phyloP scores from a whole-genome alignment of 331 rosid species.

The Dryas integrifolia region DNA sequence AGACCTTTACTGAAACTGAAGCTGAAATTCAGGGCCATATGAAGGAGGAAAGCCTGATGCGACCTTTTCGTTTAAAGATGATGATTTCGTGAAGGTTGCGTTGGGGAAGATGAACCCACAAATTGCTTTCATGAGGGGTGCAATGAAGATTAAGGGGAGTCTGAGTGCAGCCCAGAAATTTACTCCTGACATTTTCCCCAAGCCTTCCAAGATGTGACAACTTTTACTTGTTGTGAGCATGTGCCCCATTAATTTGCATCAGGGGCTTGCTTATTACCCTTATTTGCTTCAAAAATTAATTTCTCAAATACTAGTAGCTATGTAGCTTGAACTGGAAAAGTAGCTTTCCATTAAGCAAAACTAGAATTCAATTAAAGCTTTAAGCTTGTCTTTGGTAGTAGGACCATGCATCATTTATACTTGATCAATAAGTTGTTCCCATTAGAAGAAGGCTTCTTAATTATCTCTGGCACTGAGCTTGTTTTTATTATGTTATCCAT shows the following conservation, averaged over 20 bases:
- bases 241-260: background rate
- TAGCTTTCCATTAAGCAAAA: background rate
- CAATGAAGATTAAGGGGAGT: conserved; percentile 86
- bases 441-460: background rate
- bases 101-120: conserved; percentile 89
- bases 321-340: background rate
- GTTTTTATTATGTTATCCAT: background rate
- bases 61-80: conserved; percentile 76
- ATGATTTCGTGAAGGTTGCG: conserved; percentile 85
- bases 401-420: background rate
- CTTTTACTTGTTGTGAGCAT: background rate
- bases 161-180: conserved; percentile 85
- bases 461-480: background rate
- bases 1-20: background rate
- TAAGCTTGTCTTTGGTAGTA: background rate
- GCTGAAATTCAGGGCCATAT: conserved; percentile 50
- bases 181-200: conserved; percentile 89
- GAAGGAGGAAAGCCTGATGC: conserved; percentile 95
- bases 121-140: conserved; percentile 92
- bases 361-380: background rate
- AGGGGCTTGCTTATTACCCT: background rate
- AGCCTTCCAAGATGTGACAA: conserved; percentile 86
- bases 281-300: conserved; percentile 5
- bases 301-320: background rate
- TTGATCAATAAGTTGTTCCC: background rate